Percentiles rank a stretch among this genome's conserved stretches.
These are phyloP conservation scores for Bipolaris oryzae DNA, from an alignment of 2,329 filamentous ascomycete species.

Conservation along the genomic window DNA sequence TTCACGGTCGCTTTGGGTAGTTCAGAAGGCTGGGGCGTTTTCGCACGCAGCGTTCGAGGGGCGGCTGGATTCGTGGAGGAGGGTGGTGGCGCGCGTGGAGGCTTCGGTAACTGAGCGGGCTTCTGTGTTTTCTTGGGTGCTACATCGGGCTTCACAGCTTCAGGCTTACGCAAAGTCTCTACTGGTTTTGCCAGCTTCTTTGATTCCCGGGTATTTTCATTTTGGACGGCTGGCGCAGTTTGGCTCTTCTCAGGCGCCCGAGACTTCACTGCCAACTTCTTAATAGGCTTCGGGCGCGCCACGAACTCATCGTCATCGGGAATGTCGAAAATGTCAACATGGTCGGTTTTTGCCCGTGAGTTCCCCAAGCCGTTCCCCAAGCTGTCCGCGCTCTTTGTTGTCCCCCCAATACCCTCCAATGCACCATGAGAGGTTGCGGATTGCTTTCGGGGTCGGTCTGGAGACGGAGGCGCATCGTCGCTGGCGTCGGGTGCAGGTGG, in stretches of 20 bases:
- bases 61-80: constrained; percentile 1
- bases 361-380: constrained; percentile 1
- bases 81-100: constrained; percentile 3
- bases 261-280: constrained; percentile 22
- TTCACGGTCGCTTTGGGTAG: constrained; percentile 3
- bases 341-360: constrained; percentile 13
- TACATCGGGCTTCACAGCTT: constrained; percentile 10
- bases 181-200: constrained; percentile 9
- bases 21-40: constrained; percentile 19
- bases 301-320: constrained; percentile 46
- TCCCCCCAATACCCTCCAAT: constrained; percentile 16
- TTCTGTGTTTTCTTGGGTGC: constrained; percentile 12
- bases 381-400: constrained; percentile 7
- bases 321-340: constrained; percentile 51
- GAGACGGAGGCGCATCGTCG: constrained; percentile 39
- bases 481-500: constrained; percentile 21
- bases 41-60: constrained; percentile 12
- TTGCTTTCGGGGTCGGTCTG: constrained; percentile 41
- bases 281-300: constrained; percentile 16
- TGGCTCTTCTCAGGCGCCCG: constrained; percentile 15
- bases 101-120: constrained; percentile 7
- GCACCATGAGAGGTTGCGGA: constrained; percentile 8
- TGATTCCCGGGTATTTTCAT: constrained; percentile 2
- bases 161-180: constrained; percentile 19
- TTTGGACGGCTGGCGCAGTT: constrained; percentile 16